Percentiles rank a stretch among this genome's conserved stretches.
Evolutionary conservation across 176 grass and related monocot genomes (phyloP).

Genomic region (Rhipidocladum racemiflorum): DNA sequence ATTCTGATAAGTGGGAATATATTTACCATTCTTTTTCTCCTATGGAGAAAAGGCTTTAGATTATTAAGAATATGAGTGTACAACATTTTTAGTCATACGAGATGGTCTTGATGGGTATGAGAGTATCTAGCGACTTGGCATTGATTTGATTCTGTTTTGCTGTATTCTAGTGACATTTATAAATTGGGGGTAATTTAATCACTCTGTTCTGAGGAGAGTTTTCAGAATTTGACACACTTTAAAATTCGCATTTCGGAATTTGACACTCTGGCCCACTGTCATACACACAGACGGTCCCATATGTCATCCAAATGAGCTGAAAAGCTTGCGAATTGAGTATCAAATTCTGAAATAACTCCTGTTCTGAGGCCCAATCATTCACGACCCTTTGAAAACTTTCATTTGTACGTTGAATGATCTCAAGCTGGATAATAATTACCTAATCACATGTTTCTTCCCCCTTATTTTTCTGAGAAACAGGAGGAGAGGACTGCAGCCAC

Average conservation of each 20-base stretch:
- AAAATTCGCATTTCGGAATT: too few species aligned
- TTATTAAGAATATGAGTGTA: constrained; percentile 13
- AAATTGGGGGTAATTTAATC: background rate
- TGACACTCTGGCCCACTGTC: too few species aligned
- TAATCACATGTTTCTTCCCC: background rate
- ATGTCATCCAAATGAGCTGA: too few species aligned
- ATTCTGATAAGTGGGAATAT: background rate
- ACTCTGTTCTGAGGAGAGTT: background rate
- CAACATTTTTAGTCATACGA: background rate
- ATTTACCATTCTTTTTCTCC: background rate
- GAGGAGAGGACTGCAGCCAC: constrained; percentile 75
- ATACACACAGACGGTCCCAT: too few species aligned
- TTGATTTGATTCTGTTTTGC: background rate
- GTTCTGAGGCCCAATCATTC: background rate
- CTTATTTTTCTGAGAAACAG: constrained; percentile 31
- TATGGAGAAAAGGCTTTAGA: background rate
- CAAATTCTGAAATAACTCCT: too few species aligned
- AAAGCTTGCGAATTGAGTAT: too few species aligned
- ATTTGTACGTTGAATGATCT: constrained; percentile 4
- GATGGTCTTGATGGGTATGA: background rate
- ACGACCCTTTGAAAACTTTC: background rate
- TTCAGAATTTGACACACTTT: too few species aligned
- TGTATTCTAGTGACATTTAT: background rate
- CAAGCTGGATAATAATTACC: constrained; percentile 21
- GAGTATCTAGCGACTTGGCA: background rate